Evolutionary conservation across 225 moss, liverwort and hornwort genomes (phyloP), one percentile per base, ranked within the genome.

Genomic region (Bryum argenteum): DNA sequence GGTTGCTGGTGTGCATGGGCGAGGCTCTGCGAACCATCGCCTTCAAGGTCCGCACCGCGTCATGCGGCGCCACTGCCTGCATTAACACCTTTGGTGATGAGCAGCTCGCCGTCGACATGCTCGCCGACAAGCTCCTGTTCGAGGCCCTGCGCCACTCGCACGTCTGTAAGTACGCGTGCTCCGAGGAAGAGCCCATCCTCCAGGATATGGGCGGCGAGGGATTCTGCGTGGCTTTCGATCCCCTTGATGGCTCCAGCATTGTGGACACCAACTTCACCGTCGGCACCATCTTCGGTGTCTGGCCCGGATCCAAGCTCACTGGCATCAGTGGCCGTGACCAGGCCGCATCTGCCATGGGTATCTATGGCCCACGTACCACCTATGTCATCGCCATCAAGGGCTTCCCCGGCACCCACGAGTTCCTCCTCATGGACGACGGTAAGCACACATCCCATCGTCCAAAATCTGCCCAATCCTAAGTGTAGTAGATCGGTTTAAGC

Each of bases 261-360:
- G 98, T 99, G 57, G 98, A 99, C 73, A 99, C 98, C 63, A 99
- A 99, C 77, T 99, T 99, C 81, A 99, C 98, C 1, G 98, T 99
- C 1, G 98, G 98, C 0, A 99, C 98, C 41, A 99, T 99, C 66
- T 99, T 99, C 45, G 98, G 98, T 21, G 98, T 99, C 6, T 99
- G 98, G 98, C 82, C 98, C 0, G 98, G 94, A 10, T 91, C 92
- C 38, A 91, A 91, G 79, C 86, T 99, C 28, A 99, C 98, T 0
- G 94, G 92, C 10, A 70, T 99, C 58, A 94, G 67, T 2, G 98
- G 98, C 23, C 86, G 91, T 10, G 94, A 91, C 48, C 98, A 89
- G 64, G 89, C 82, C 10, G 98, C 98, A 23, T 71, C 98, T 23
- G 98, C 94, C 50, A 96, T 96, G 98, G 98, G 98, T 15, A 92